Percentiles rank a stretch among this genome's conserved stretches.
These are phyloP conservation scores for Rhazya stricta DNA, from an alignment of 257 asterid genomes.

Conservation along the genomic window DNA sequence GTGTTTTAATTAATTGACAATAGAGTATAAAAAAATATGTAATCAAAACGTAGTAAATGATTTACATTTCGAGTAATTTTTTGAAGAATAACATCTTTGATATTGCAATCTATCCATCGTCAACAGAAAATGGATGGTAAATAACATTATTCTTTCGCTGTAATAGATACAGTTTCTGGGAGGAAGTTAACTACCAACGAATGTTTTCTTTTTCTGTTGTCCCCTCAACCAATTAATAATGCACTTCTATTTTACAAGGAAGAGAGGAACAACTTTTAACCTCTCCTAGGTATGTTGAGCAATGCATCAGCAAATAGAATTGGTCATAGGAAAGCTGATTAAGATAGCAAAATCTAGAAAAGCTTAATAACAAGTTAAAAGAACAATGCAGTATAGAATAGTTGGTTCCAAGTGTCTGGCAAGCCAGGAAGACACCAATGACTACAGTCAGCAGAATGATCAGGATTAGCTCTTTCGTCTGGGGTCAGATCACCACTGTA, in stretches of 20 bases:
- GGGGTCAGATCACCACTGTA: constrained; percentile 77
- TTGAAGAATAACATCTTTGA: not conserved
- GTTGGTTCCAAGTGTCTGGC: constrained; percentile 97
- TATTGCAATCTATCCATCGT: no score
- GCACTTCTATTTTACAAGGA: constrained; percentile 7
- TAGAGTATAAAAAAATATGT: no score
- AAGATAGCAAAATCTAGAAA: not conserved
- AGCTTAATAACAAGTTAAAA: constrained; percentile 23
- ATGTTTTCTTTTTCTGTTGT: not conserved
- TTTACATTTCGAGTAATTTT: not conserved
- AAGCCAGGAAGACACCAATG: constrained; percentile 99
- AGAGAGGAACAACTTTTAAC: constrained; percentile 3
- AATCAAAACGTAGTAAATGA: no score
- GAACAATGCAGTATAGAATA: constrained; percentile 64
- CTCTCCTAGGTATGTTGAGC: constrained; percentile 5
- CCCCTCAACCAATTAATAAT: not conserved
- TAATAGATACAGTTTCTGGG: no score
- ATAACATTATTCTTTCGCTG: no score
- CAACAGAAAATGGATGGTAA: no score
- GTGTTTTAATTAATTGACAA: no score
- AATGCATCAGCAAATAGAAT: not conserved
- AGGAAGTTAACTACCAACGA: no score
- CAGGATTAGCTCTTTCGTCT: constrained; percentile 73
- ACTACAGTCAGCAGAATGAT: constrained; percentile 84
- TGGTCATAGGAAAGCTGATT: not conserved